Evolutionary conservation across 345 rosid species (phyloP).

Genomic region (Hibiscus mutabilis): DNA sequence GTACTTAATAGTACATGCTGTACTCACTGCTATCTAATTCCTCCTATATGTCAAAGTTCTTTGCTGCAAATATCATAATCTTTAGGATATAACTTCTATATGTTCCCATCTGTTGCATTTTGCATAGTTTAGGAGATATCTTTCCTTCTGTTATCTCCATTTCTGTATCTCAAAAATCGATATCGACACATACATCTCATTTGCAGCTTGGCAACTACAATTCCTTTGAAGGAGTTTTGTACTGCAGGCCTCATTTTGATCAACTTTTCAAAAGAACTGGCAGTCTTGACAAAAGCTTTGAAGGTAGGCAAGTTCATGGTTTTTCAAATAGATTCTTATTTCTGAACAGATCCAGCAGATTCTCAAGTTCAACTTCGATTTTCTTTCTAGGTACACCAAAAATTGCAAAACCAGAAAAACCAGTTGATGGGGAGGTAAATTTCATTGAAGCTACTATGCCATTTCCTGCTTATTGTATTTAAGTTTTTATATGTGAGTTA

Average conservation of each 20-base stretch:
- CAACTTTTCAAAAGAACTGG: conserved; percentile 95
- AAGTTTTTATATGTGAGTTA: background rate
- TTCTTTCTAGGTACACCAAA: conserved; percentile 72
- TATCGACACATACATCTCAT: conserved; percentile 12
- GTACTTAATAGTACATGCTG: background rate
- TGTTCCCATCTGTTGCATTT: too few relatives aligned
- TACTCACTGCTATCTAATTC: too few relatives aligned
- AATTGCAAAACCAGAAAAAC: conserved; percentile 71
- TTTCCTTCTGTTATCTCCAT: too few relatives aligned
- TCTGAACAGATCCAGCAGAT: conserved; percentile 5
- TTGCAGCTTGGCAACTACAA: conserved; percentile 95
- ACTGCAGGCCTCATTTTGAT: conserved; percentile 97
- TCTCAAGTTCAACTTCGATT: conserved; percentile 12
- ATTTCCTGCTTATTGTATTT: background rate
- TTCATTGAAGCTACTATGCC: background rate
- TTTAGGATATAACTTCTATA: background rate
- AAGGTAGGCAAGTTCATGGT: conserved; percentile 37
- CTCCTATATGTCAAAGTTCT: background rate
- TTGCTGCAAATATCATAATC: background rate
- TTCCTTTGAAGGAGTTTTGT: conserved; percentile 94
- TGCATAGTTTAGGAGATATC: too few relatives aligned
- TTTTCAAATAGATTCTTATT: background rate
- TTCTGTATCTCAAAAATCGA: background rate
- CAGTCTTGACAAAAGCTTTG: conserved; percentile 95
- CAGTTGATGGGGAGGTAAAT: conserved; percentile 71